Evolutionary conservation across 208 protist genomes (phyloP).

Genomic region (Leishmania amazonensis): DNA sequence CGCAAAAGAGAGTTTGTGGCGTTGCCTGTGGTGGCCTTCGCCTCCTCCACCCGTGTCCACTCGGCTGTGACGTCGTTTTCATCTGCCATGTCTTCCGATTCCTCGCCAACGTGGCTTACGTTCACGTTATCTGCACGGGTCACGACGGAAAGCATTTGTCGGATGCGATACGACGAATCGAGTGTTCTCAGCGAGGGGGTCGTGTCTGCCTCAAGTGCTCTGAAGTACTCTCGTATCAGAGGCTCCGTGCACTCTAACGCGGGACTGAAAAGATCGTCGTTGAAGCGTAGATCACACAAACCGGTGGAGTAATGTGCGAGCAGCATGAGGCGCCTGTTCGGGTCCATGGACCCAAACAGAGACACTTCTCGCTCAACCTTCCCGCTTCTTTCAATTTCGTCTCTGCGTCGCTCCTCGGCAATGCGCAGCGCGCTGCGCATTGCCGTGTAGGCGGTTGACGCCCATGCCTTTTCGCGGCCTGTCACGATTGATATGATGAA

Average conservation of each 20-base stretch:
- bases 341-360: background rate
- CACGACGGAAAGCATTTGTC: background rate
- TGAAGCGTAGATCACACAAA: slow-evolving; percentile 9
- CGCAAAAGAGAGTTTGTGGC: background rate
- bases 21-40: background rate
- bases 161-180: slow-evolving; percentile 5
- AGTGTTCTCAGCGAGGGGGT: background rate
- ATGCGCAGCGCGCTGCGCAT: background rate
- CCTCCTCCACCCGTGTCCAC: background rate
- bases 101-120: background rate
- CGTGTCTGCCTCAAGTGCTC: slow-evolving; percentile 1
- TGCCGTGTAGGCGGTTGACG: background rate
- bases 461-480: slow-evolving; percentile 12
- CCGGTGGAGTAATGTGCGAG: background rate
- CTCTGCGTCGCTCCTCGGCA: slow-evolving; percentile 8
- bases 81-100: background rate
- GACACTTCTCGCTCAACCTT: slow-evolving; percentile 2
- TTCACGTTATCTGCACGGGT: background rate
- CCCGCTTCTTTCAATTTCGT: background rate
- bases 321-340: background rate
- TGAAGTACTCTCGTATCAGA: slow-evolving; percentile 16
- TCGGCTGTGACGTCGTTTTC: background rate
- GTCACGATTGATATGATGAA: slow-evolving; percentile 15
- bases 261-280: background rate
- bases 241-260: background rate